Evolutionary conservation across 805 yeast genomes (phyloP).

Genomic region (Limtongia smithiae): DNA sequence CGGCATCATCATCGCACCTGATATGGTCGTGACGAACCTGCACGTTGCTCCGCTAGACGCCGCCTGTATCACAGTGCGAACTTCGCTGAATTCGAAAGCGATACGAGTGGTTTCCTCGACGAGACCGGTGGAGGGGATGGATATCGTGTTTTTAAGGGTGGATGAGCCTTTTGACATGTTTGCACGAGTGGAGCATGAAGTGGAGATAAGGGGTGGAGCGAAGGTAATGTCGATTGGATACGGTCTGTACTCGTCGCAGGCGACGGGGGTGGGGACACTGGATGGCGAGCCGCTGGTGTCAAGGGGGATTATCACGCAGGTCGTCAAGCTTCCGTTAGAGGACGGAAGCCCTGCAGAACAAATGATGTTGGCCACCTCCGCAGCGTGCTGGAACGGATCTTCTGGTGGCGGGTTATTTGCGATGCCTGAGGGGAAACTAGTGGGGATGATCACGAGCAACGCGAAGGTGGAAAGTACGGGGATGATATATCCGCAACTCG

Average conservation of each 20-base stretch:
- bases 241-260: constrained; percentile 8
- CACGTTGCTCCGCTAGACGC: constrained; percentile 8
- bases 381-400: constrained; percentile 23
- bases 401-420: constrained; percentile 18
- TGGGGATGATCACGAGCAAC: constrained; percentile 19
- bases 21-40: constrained; percentile 11
- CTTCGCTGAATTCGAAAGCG: not conserved
- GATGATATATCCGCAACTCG: constrained; percentile 11
- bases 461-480: not conserved
- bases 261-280: not conserved
- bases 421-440: not conserved
- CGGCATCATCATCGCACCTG: constrained; percentile 7
- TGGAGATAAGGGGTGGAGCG: not conserved
- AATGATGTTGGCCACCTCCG: constrained; percentile 4
- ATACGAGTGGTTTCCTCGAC: not conserved
- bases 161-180: not conserved
- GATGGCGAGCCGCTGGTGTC: constrained; percentile 2
- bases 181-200: not conserved
- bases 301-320: constrained; percentile 6
- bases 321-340: constrained; percentile 3
- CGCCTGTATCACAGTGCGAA: not conserved
- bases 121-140: not conserved
- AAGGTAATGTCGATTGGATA: constrained; percentile 5
- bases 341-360: not conserved
- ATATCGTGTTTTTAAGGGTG: not conserved